Evolutionary conservation across 2,329 filamentous ascomycete genomes (phyloP), one percentile per base, ranked within the genome.

Genomic region (Scolecobasidium constrictum): DNA sequence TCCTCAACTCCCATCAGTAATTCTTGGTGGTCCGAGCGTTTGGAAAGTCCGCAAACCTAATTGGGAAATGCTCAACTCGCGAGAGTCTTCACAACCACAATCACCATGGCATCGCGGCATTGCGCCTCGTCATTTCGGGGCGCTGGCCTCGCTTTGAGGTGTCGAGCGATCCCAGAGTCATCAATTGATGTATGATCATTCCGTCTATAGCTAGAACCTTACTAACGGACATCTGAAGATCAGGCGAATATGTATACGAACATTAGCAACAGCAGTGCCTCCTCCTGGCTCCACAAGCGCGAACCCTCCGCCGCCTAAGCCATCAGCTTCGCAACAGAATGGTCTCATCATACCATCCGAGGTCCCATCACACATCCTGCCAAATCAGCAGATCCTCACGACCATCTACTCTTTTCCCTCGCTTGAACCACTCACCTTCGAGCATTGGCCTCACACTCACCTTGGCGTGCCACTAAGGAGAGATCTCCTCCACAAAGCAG

Each of bases 401-500:
- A 96, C 90, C 43, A 77, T 95, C 63, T 87, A 94, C 75, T 71
- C 72, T 59, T 98, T 96, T 68, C 92, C 92, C 26, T 77, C 79
- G 9, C 78, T 95, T 64, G 87, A 95, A 63, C 92, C 92, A 18
- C 69, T 78, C 38, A 71, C 77, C 40, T 82, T 93, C 61, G 77
- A 85, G 58, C 66, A 77, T 54, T 96, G 88, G 70, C 80, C 83
- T 33, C 69, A 78, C 47, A 83, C 84, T 55, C 86, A 95, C 63
- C 82, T 98, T 35, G 70, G 84, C 57, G 77, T 96, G 23, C 92
- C 92, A 3, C 73, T 94, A 37, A 83, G 92, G 46, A 81, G 83
- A 60, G 92, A 98, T 62, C 78, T 98, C 50, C 79, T 98, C 42
- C 90, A 98, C 67, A 78, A 86, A 50, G 92, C 92, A 46, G 78